Evolutionary conservation across 257 asterid species (phyloP).

Genomic region (Solanum raphanifolium): DNA sequence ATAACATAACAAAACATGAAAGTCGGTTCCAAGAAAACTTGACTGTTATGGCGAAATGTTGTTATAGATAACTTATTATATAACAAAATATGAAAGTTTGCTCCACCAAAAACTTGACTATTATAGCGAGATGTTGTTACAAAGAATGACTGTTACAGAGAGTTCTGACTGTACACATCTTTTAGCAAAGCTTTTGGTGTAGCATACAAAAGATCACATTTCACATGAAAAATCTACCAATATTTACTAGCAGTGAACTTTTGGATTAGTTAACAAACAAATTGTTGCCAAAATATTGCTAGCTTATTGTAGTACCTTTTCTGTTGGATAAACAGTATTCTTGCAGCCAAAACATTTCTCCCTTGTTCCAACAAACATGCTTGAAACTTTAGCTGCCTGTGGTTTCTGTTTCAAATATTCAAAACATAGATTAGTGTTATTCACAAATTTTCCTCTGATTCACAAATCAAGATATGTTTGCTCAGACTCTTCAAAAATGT

Average conservation of each 20-base stretch:
- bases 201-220: neutral
- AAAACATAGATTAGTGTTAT: neutral
- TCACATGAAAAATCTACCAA: neutral
- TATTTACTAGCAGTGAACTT: neutral
- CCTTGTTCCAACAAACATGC: conserved; percentile 78
- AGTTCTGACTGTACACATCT: neutral
- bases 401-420: conserved; percentile 40
- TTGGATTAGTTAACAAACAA: neutral
- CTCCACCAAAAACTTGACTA: neutral
- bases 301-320: conserved; percentile 51
- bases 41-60: neutral
- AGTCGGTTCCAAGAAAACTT: neutral
- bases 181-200: neutral
- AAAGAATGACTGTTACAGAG: too few species aligned
- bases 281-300: neutral
- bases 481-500: neutral
- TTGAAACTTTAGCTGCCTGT: conserved; percentile 53
- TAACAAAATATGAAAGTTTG: neutral
- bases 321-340: conserved; percentile 85
- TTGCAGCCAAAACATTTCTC: conserved; percentile 70
- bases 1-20: too few species aligned
- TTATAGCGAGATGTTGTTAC: neutral
- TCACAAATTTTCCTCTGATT: neutral
- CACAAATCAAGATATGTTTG: neutral
- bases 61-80: too few species aligned